Evolutionary conservation across 2,329 filamentous ascomycete genomes (phyloP), one percentile per base, ranked within the genome.

Genomic region (Fusarium transvaalense): DNA sequence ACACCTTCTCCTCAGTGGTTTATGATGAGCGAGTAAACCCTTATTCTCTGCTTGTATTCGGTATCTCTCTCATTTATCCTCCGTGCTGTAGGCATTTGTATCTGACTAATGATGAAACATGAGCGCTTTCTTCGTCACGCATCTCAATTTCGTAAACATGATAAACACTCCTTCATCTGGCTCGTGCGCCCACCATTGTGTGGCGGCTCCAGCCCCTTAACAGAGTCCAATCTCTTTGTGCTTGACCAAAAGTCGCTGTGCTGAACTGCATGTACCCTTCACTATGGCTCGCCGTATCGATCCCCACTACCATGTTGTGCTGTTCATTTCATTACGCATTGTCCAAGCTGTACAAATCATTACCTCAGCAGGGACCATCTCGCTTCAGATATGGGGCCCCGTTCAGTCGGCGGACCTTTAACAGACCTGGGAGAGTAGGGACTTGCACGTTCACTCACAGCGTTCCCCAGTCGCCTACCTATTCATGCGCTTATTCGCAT

Each of bases 121-220:
- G 13, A 42, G 23, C 42, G 42, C 43, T 54, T 38, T 46, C 35
- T 53, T 21, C 32, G 66, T 54, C 35, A 38, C 47, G 14, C 27
- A 50, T 19, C 38, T 38, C 27, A 21, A 60, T 34, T 54, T 64
- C 41, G 31, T 50, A 17, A 25, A 65, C 47, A 32, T 61, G 62
- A 50, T 65, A 42, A 54, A 35, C 39, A 42, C 66, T 67, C 66
- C 50, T 61, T 64, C 29, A 34, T 67, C 48, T 63, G 66, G 66
- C 61, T 69, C 66, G 62, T 64, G 66, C 66, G 50, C 42, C 53
- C 50, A 69, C 61, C 53, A 51, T 21, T 38, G n/a, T 52, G 72
- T 67, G 60, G 71, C 55, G 62, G 68, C 62, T 71, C 62, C 59
- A 66, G 38, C 72, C 72, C 72, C 72, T 74, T 73, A 73, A 68